Evolutionary conservation across 2,329 filamentous ascomycete genomes (phyloP), one percentile per base, ranked within the genome.

Genomic region (Ophiostoma montium): DNA sequence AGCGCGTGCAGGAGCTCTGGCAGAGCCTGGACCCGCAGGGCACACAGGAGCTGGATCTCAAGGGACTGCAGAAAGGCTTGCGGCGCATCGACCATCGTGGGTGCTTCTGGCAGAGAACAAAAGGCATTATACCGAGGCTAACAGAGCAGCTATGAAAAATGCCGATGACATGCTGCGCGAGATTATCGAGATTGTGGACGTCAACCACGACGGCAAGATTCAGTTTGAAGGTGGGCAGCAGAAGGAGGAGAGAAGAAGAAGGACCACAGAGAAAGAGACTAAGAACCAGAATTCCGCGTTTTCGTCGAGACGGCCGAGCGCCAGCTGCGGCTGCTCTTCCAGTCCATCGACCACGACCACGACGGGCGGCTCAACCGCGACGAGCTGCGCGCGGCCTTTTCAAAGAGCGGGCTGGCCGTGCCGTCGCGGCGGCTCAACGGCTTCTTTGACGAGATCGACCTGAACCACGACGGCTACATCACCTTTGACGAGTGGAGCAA

Each of bases 401-500:
- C 80, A 52, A 75, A 73, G 47, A 84, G 86, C 35, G 89, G 89
- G 32, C 72, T 98, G 46, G 75, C 79, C 9, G 82, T 96, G 12
- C 84, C 88, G 19, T 80, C 72, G 57, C 76, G 80, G 49, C 84
- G 87, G 60, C 69, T 98, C 42, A 77, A 86, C 55, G 76, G 80
- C 54, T 96, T 98, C 69, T 95, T 98, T 62, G 69, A 76, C 55
- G 84, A 95, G 62, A 84, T 98, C 58, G 92, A 98, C 63, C 75
- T 78, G 61, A 90, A 98, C 67, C 77, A 82, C 57, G 89, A 98
- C 63, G 88, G 88, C 44, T 79, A 70, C 55, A 94, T 96, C 57
- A 88, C 75, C 54, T 96, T 94, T 66, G 81, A 87, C 56, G 92
- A 98, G 74, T 96, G 92, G 92, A 82, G 90, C 64, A 84, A 96